A percentile compares a stretch with the other conserved stretches of the same genome.
phyloP scores from a whole-genome alignment of 1,284 basidiomycete species.

The Apiotrichum porosum region DNA sequence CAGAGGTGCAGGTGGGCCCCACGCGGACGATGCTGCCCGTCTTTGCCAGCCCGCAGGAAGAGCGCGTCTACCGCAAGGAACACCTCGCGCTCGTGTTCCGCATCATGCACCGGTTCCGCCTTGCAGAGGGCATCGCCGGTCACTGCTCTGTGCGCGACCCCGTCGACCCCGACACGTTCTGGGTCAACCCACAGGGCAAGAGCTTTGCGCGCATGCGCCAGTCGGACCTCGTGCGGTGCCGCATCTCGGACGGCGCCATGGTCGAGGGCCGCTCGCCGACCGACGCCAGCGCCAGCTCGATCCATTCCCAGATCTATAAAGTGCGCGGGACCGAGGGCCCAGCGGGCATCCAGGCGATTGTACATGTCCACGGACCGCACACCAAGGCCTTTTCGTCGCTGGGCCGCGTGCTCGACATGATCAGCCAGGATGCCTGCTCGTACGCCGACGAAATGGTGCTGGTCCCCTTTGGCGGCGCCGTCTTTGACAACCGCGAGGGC shows the following conservation, averaged over 20 bases:
- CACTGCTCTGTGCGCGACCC: constrained; percentile 41
- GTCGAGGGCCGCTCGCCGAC: constrained; percentile 32
- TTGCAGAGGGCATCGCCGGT: constrained; percentile 40
- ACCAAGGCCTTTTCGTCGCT: constrained; percentile 36
- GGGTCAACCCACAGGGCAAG: constrained; percentile 42
- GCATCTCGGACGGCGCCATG: constrained; percentile 27
- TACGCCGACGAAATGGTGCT: constrained; percentile 35
- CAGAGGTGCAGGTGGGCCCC: constrained; percentile 29
- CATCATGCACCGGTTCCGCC: constrained; percentile 30
- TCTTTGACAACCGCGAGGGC: constrained; percentile 39
- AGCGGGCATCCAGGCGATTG: constrained; percentile 33
- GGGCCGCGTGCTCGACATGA: constrained; percentile 37
- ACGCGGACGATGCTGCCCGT: constrained; percentile 33
- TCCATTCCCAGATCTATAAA: constrained; percentile 38
- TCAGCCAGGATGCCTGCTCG: constrained; percentile 41
- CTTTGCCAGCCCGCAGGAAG: constrained; percentile 28
- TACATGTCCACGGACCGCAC: constrained; percentile 43
- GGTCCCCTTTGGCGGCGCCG: constrained; percentile 42
- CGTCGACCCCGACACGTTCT: constrained; percentile 41
- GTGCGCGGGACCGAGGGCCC: constrained; percentile 28
- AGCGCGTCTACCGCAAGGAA: constrained; percentile 38
- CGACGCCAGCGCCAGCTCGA: constrained; percentile 36
- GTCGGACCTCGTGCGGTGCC: constrained; percentile 33
- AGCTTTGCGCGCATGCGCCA: constrained; percentile 36
- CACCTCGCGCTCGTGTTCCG: constrained; percentile 40